Percentiles rank a stretch among this genome's conserved stretches.
phyloP scores from a whole-genome alignment of 2,329 filamentous ascomycete genomes.

The Plenodomus tracheiphilus region DNA sequence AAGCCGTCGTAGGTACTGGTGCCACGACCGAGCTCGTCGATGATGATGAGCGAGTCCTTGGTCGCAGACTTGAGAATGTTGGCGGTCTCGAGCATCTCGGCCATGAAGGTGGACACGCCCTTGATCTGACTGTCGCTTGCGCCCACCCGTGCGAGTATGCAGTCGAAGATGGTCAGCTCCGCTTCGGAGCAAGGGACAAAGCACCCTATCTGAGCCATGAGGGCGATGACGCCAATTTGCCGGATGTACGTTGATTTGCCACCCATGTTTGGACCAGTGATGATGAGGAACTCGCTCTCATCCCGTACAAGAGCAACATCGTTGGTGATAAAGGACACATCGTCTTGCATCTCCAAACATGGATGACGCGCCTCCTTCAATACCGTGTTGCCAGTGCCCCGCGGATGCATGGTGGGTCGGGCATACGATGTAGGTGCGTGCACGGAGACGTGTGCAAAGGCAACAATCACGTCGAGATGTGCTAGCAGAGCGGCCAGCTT shows the following conservation, averaged over 20 bases:
- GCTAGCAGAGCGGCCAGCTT: slow-evolving; percentile 84
- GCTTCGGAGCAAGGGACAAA: slow-evolving; percentile 92
- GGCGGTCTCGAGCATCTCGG: slow-evolving; percentile 97
- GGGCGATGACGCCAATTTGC: slow-evolving; percentile 92
- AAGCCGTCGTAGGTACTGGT: slow-evolving; percentile 99
- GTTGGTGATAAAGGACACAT: slow-evolving; percentile 98
- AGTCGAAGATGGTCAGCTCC: slow-evolving; percentile 94
- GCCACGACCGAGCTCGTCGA: slow-evolving; percentile 93
- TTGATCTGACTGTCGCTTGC: slow-evolving; percentile 97
- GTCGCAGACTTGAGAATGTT: slow-evolving; percentile 98
- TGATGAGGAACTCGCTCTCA: slow-evolving; percentile 88
- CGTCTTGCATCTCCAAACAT: slow-evolving; percentile 98
- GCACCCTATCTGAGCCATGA: slow-evolving; percentile 96
- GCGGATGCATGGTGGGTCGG: slow-evolving; percentile 84
- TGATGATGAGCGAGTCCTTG: slow-evolving; percentile 93
- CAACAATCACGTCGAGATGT: slow-evolving; percentile 92
- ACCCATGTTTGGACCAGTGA: slow-evolving; percentile 98
- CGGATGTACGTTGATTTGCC: slow-evolving; percentile 98
- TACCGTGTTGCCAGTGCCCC: slow-evolving; percentile 84
- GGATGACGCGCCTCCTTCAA: slow-evolving; percentile 94
- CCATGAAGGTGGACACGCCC: slow-evolving; percentile 98
- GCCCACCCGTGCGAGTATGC: slow-evolving; percentile 92
- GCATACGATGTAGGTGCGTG: slow-evolving; percentile 93
- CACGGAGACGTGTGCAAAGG: slow-evolving; percentile 88
- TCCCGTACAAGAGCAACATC: slow-evolving; percentile 81